Base-by-base conservation (phyloP, 768 basidiomycete species). In the Kwoniella sp. region DNA sequence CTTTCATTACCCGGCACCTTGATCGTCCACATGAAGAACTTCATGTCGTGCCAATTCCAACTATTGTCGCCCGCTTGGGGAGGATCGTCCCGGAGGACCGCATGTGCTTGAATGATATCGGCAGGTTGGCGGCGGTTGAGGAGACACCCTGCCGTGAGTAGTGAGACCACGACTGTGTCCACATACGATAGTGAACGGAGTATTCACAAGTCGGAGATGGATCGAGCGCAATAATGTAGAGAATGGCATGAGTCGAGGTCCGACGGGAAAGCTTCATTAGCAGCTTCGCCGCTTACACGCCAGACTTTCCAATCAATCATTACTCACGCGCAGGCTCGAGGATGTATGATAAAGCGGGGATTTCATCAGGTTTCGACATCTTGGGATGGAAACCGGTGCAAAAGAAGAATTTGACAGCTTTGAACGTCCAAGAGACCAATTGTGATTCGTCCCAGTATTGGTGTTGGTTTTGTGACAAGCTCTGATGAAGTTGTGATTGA, bases 311-410 rank as follows among this genome's bases (percentile, higher is more conserved):
- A 50, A 2, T 2, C n/a, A 13, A 37, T 13, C 25, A 58, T 13
- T n/a, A 76, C 74, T 68, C 37, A 76, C 74, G 63, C 23, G 69
- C 58, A 38, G 74, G 74, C 50, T 76, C 74, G 28, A 76, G 70
- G 62, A 76, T 76, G 59, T 67, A 73, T 8, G 67, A 69, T 9
- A 73, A 55, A 22, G 72, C 72, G 13, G 72, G 72, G 34, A 73
- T 73, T 57, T 76, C 74, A 28, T 76, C 74, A 22, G 59, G 67
- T 25, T 64, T 76, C 13, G 74, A 76, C 74, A 76, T 76, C 37
- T 23, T 70, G 65, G 12, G n/a, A 41, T 9, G 9, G 38, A 41
- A 20, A n/a, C n/a, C n/a, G n/a, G n/a, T n/a, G n/a, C n/a, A n/a
- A n/a, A n/a, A n/a, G n/a, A n/a, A n/a, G n/a, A n/a, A n/a, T n/a